phyloP scores from a whole-genome alignment of 1,284 basidiomycete genomes.

The Tremellales sp. region DNA sequence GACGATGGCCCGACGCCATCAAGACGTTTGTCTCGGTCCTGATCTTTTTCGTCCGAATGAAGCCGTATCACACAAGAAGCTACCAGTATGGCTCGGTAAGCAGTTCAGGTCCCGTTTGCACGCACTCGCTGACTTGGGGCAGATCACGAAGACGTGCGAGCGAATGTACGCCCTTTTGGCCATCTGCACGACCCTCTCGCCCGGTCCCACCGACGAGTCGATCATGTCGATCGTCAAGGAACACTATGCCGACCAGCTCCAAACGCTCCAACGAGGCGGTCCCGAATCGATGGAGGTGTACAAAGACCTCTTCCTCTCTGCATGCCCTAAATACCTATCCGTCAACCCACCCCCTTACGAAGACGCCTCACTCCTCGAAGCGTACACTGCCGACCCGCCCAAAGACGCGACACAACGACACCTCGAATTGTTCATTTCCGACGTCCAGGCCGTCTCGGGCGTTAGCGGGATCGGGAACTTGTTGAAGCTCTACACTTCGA shows the following conservation, averaged over 20 bases:
- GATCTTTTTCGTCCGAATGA: conserved; percentile 87
- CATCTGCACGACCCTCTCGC: conserved; percentile 86
- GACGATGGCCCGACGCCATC: conserved; percentile 91
- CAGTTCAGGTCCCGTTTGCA: neutral
- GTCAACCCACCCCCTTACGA: conserved; percentile 93
- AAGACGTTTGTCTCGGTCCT: conserved; percentile 87
- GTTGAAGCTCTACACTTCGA: conserved; percentile 90
- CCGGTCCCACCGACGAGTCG: conserved; percentile 86
- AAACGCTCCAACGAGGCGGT: conserved; percentile 72
- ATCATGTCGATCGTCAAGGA: conserved; percentile 91
- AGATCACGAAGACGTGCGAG: conserved; percentile 97
- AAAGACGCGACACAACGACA: conserved; percentile 81
- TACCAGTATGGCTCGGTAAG: conserved; percentile 92
- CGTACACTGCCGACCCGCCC: conserved; percentile 54
- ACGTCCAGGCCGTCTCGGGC: conserved; percentile 69
- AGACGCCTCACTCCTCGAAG: conserved; percentile 63
- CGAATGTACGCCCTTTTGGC: conserved; percentile 96
- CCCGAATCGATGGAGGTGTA: conserved; percentile 74
- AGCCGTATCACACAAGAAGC: conserved; percentile 90
- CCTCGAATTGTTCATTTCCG: conserved; percentile 70
- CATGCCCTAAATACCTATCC: conserved; percentile 94
- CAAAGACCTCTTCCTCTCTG: conserved; percentile 90
- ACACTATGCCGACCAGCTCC: conserved; percentile 84
- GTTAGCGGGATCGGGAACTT: conserved; percentile 85
- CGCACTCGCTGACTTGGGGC: conserved; percentile 3